A percentile compares a stretch with the other conserved stretches of the same genome.
phyloP scores from a whole-genome alignment of 345 rosid species.

The Salix caprea region DNA sequence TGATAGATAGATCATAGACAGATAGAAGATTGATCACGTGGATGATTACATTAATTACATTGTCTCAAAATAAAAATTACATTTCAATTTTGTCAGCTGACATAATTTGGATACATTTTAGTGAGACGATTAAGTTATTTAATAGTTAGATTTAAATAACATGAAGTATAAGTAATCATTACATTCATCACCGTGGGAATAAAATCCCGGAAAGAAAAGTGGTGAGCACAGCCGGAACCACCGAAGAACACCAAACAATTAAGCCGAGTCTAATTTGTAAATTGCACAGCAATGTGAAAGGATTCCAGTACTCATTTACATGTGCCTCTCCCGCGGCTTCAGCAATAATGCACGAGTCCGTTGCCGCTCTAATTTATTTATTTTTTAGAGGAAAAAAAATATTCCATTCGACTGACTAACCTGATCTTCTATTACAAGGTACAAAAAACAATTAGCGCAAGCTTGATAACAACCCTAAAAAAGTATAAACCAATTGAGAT shows the following conservation, averaged over 20 bases:
- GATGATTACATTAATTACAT: too few species aligned
- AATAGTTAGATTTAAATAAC: too few species aligned
- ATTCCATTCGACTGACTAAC: constrained; percentile 16
- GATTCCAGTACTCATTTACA: constrained; percentile 16
- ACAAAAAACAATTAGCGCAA: constrained; percentile 4
- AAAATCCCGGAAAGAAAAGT: neutral
- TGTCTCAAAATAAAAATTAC: too few species aligned
- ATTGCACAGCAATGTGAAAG: neutral
- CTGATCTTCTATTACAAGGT: constrained; percentile 28
- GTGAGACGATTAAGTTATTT: too few species aligned
- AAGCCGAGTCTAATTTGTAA: neutral
- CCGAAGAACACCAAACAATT: too few species aligned
- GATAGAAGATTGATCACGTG: too few species aligned
- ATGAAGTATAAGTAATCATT: too few species aligned
- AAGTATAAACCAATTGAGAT: constrained; percentile 6
- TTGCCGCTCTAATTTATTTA: neutral
- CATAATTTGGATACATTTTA: too few species aligned
- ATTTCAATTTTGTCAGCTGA: too few species aligned
- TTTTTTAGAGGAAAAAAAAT: neutral
- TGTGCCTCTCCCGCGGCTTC: constrained; percentile 7
- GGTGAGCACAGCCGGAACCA: too few species aligned
- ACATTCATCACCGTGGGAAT: too few species aligned
- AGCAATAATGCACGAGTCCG: neutral
- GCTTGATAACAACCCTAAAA: constrained; percentile 11
- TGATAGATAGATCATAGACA: too few species aligned